Percentiles rank a stretch among this genome's conserved stretches.
Conservation (phyloP, 2,329 filamentous ascomycete genomes). For the Pseudopithomyces chartarum region DNA sequence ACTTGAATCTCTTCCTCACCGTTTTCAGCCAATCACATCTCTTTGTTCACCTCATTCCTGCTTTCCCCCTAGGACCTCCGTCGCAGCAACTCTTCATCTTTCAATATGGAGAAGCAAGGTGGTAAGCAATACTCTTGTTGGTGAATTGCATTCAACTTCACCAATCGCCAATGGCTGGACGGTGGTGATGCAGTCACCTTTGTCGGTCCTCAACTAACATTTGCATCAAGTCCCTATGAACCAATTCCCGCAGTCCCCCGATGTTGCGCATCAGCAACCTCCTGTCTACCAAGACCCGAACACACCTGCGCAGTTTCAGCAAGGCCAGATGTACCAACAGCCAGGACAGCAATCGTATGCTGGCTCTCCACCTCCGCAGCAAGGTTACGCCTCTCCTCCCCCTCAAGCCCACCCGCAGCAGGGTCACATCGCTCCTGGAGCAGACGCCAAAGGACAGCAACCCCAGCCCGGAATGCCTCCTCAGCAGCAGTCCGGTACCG, state of each 20-base stretch:
- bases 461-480: constrained; percentile 38
- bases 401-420: constrained; percentile 24
- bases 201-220: constrained; percentile 19
- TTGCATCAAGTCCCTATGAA: constrained; percentile 40
- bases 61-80: neutral
- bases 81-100: neutral
- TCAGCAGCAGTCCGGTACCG: constrained; percentile 38
- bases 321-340: constrained; percentile 25
- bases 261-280: constrained; percentile 32
- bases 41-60: constrained; percentile 6
- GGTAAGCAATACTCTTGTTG: constrained; percentile 26
- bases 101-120: constrained; percentile 43
- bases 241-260: constrained; percentile 41
- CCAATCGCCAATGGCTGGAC: neutral
- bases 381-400: constrained; percentile 8
- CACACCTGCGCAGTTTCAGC: constrained; percentile 21
- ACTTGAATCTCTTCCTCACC: constrained; percentile 8
- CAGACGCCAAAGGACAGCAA: constrained; percentile 15
- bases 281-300: constrained; percentile 43
- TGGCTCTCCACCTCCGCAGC: constrained; percentile 31
- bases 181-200: neutral
- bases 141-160: neutral
- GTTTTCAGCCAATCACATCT: constrained; percentile 14
- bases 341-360: constrained; percentile 22
- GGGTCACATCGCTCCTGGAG: constrained; percentile 3